Evolutionary conservation across 805 yeast species (phyloP), one percentile per base, ranked within the genome.

Genomic region (Lipomyces yamanashiensis): DNA sequence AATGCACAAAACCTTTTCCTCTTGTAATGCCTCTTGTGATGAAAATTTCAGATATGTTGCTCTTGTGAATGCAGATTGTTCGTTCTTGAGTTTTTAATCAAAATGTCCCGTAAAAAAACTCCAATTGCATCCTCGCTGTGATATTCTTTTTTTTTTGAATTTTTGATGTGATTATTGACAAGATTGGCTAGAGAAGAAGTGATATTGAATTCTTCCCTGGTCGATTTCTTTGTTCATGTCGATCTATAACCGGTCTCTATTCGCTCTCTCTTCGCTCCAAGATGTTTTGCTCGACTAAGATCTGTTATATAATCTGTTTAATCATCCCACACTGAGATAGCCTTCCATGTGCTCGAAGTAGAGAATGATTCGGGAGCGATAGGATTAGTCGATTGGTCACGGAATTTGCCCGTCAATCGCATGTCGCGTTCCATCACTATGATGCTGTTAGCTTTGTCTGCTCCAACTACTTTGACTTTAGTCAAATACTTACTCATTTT

Each of bases 331-430:
- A 21, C 33, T 37, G 39, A 9, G 33, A 47, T 52, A 13, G 51
- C 71, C 75, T 74, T 74, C 80, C 80, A 77, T 53, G 70, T 69
- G n/a, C 89, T 82, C 74, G 83, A 85, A n/a, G 89, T 85, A 78
- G 87, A 88, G 82, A 90, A 90, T 39, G 81, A 82, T 65, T 87
- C 92, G 44, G 92, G 91, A 3, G 96, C 96, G 47, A 82, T 77
- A 7, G 92, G 83, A 49, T 80, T 82, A 67, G 84, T 85, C 55
- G 81, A 74, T 74, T 89, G 93, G 44, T 87, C 92, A 73, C 96
- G 81, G 72, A 78, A 80, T 48, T 81, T 80, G 33, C 96, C 96
- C 10, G 96, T 90, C 71, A 90, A 79, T 68, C 93, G 81, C 73
- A 82, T 80, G 75, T 90, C 96, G 72, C 96, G 82, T 68, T 87